These are phyloP conservation scores for Asclepias syriaca DNA, from an alignment of 257 asterid genomes.

Conservation along the genomic window DNA sequence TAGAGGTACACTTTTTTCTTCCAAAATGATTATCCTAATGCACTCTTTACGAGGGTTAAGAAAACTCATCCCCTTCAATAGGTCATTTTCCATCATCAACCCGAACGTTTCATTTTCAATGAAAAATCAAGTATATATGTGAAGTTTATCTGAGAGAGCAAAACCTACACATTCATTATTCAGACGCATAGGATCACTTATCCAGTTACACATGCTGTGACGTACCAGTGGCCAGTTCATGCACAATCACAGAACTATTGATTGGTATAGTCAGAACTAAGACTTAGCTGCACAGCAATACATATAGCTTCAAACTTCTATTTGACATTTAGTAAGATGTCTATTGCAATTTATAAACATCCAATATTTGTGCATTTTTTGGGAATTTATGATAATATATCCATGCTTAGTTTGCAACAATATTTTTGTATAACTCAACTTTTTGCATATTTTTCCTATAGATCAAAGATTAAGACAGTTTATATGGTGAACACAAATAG, in stretches of 20 bases:
- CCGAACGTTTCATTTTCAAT: background rate
- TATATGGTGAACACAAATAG: background rate
- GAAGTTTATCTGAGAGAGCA: background rate
- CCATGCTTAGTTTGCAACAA: background rate
- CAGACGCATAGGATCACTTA: background rate
- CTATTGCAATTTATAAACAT: background rate
- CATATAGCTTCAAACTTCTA: background rate
- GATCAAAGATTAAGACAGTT: background rate
- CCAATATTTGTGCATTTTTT: background rate
- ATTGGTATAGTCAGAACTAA: background rate
- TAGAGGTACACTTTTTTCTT: no score
- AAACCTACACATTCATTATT: background rate
- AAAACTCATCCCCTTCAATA: background rate
- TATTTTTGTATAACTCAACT: background rate
- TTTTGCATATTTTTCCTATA: background rate
- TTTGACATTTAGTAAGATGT: background rate
- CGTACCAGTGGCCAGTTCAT: background rate
- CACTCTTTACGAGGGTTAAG: background rate
- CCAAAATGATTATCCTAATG: no score
- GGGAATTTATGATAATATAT: background rate
- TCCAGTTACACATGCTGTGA: background rate
- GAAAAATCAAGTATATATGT: background rate
- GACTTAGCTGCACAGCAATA: background rate
- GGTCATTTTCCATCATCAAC: background rate
- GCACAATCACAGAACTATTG: background rate